Conservation (phyloP, 192 early-diverging fungal species). For the Gamsiella multidivaricata region DNA sequence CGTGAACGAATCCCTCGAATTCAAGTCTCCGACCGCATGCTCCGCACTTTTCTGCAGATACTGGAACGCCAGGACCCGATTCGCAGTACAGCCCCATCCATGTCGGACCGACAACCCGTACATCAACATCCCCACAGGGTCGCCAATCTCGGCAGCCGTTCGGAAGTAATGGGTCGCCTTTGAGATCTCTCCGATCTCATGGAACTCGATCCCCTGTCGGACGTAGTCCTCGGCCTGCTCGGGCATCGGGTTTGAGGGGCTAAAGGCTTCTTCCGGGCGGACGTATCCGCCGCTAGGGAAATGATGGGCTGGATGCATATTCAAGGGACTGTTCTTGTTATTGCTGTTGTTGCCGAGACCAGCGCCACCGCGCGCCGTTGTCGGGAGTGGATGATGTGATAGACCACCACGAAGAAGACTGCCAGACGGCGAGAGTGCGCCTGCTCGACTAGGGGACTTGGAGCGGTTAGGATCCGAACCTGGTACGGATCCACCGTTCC, state of each 20-base stretch:
- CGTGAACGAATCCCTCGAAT: slow-evolving; percentile 64
- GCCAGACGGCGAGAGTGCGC: neutral
- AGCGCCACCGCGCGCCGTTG: slow-evolving; percentile 9
- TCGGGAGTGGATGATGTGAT: slow-evolving; percentile 20
- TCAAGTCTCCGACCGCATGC: slow-evolving; percentile 69
- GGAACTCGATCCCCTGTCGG: slow-evolving; percentile 72
- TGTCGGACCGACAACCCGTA: slow-evolving; percentile 81
- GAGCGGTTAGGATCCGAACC: no score
- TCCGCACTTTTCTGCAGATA: slow-evolving; percentile 79
- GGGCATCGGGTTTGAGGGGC: slow-evolving; percentile 50
- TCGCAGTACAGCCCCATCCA: slow-evolving; percentile 80
- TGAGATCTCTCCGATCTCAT: slow-evolving; percentile 75
- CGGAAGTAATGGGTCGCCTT: slow-evolving; percentile 79
- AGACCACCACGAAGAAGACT: slow-evolving; percentile 2
- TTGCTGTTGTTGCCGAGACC: neutral
- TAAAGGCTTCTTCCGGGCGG: slow-evolving; percentile 48
- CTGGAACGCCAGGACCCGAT: slow-evolving; percentile 73
- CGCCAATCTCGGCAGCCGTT: slow-evolving; percentile 71
- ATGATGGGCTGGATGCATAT: slow-evolving; percentile 47
- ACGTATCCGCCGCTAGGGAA: slow-evolving; percentile 33
- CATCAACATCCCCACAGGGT: slow-evolving; percentile 76
- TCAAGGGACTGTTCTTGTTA: slow-evolving; percentile 8
- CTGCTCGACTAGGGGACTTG: slow-evolving; percentile 1
- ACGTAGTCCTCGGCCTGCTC: slow-evolving; percentile 69
- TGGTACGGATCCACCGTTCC: neutral